phyloP scores from a whole-genome alignment of 2,329 filamentous ascomycete genomes.

The Clarireedia homoeocarpa region DNA sequence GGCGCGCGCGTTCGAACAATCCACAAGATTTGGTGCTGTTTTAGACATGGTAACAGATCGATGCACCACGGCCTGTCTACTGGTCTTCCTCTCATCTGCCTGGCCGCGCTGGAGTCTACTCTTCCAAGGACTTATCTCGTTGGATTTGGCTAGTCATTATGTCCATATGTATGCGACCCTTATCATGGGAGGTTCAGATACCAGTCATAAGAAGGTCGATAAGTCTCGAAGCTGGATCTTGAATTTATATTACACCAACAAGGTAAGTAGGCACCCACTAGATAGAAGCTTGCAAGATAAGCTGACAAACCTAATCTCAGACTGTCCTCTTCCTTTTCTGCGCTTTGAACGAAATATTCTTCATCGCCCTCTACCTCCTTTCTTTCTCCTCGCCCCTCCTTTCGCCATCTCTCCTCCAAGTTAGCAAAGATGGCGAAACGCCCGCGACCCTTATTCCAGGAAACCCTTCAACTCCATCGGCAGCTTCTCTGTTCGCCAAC shows the following conservation, averaged over 20 bases:
- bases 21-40: slow-evolving; percentile 90
- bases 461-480: slow-evolving; percentile 60
- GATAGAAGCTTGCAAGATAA: background rate
- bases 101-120: slow-evolving; percentile 91
- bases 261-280: slow-evolving; percentile 48
- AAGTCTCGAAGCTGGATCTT: slow-evolving; percentile 80
- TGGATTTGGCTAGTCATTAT: slow-evolving; percentile 94
- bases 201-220: slow-evolving; percentile 90
- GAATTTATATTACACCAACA: slow-evolving; percentile 96
- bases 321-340: slow-evolving; percentile 87
- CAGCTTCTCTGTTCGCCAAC: slow-evolving; percentile 71
- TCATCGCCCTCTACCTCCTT: slow-evolving; percentile 95
- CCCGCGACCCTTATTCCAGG: slow-evolving; percentile 52
- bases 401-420: slow-evolving; percentile 69
- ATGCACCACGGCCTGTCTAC: slow-evolving; percentile 88
- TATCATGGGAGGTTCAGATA: slow-evolving; percentile 70
- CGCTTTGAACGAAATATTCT: slow-evolving; percentile 88
- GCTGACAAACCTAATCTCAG: slow-evolving; percentile 37
- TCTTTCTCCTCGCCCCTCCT: slow-evolving; percentile 90
- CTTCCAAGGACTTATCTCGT: slow-evolving; percentile 86
- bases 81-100: slow-evolving; percentile 90
- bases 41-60: slow-evolving; percentile 99
- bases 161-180: slow-evolving; percentile 98
- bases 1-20: slow-evolving; percentile 81
- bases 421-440: slow-evolving; percentile 48